Percentiles rank a stretch among this genome's conserved stretches.
These are phyloP conservation scores for Tubosaeta sp. DNA, from an alignment of 768 basidiomycete genomes.

Conservation along the genomic window DNA sequence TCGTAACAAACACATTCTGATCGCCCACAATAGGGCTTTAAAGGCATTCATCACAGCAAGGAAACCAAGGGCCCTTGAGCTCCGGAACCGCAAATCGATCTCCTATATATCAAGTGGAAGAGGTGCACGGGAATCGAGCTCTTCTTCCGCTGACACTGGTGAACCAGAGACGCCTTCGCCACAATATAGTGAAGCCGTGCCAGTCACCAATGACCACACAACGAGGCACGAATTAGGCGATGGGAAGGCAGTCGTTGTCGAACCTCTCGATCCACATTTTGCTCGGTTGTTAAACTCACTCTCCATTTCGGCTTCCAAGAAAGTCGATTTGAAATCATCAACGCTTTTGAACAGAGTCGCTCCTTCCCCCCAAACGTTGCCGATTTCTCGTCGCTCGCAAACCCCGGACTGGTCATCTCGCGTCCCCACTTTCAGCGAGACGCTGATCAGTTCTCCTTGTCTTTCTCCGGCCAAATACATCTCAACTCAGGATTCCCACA, in stretches of 20 bases:
- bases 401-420: conserved; percentile 33
- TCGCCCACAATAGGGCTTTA: conserved; percentile 28
- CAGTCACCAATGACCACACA: conserved; percentile 14
- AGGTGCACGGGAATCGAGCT: conserved; percentile 58
- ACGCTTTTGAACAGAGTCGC: conserved; percentile 2
- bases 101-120: conserved; percentile 26
- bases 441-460: conserved; percentile 2
- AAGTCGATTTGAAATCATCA: conserved; percentile 10
- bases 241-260: conserved; percentile 22
- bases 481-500: conserved; percentile 3
- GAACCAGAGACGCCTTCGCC: conserved; percentile 67
- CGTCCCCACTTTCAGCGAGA: conserved; percentile 21
- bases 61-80: conserved; percentile 46
- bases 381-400: conserved; percentile 12
- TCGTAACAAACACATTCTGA: conserved; percentile 3
- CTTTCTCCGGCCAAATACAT: conserved; percentile 5
- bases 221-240: conserved; percentile 34
- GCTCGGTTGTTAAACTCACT: conserved; percentile 62
- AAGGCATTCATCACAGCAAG: conserved; percentile 65
- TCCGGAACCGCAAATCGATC: conserved; percentile 34
- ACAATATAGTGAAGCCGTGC: conserved; percentile 42
- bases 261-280: conserved; percentile 62
- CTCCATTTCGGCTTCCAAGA: conserved; percentile 49
- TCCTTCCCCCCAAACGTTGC: conserved; percentile 8
- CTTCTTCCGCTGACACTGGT: conserved; percentile 57